Conservation (phyloP, 495 filamentous ascomycete species). For the Penicillium tannophilum region DNA sequence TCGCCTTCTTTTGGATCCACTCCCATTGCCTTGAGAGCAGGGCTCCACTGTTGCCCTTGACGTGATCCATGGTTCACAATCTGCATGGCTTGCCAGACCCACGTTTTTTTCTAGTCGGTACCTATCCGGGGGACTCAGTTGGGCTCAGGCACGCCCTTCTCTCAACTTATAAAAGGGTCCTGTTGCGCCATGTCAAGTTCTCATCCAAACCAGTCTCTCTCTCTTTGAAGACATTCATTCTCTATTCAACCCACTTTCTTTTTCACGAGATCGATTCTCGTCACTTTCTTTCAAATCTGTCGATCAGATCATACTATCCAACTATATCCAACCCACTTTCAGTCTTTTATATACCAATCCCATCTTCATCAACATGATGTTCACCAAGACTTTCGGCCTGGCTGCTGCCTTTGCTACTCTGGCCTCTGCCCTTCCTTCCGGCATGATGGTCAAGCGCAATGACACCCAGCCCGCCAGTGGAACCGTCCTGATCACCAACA, state of each 20-base stretch:
- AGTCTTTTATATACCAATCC: slow-evolving; percentile 16
- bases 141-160: neutral
- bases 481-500: slow-evolving; percentile 43
- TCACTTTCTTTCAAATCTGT: slow-evolving; percentile 28
- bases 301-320: slow-evolving; percentile 24
- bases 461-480: slow-evolving; percentile 28
- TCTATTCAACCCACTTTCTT: slow-evolving; percentile 16
- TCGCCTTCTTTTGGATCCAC: slow-evolving; percentile 13
- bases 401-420: slow-evolving; percentile 41
- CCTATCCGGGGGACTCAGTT: slow-evolving; percentile 20
- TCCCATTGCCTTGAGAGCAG: slow-evolving; percentile 11
- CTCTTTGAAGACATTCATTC: slow-evolving; percentile 15
- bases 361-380: slow-evolving; percentile 45
- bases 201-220: slow-evolving; percentile 22
- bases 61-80: slow-evolving; percentile 26
- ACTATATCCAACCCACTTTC: slow-evolving; percentile 18
- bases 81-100: slow-evolving; percentile 22
- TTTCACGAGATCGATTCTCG: slow-evolving; percentile 33
- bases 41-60: slow-evolving; percentile 20
- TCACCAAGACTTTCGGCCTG: slow-evolving; percentile 46
- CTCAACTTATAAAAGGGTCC: slow-evolving; percentile 28
- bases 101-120: slow-evolving; percentile 23
- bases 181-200: slow-evolving; percentile 6
- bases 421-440: slow-evolving; percentile 41
- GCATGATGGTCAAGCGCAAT: slow-evolving; percentile 28